Conservation (phyloP, 345 rosid genomes). For the Geranium rotundifolium region DNA sequence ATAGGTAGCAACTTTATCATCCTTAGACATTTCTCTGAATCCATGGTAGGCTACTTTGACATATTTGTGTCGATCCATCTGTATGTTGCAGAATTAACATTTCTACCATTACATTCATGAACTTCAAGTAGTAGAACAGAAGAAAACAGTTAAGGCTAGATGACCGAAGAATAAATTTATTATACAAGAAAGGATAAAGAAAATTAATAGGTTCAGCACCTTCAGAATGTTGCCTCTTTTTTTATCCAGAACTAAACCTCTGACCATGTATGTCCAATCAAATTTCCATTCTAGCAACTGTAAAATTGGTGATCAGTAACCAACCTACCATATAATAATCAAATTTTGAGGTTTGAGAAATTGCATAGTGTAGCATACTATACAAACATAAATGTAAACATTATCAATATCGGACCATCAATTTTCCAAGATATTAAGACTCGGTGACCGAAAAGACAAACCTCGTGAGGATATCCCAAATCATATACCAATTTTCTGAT, state of each 20-base stretch:
- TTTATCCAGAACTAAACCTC: constrained; percentile 95
- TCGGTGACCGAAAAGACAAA: constrained; percentile 16
- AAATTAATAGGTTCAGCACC: constrained; percentile 20
- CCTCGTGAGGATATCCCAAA: constrained; percentile 90
- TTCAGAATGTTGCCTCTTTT: constrained; percentile 95
- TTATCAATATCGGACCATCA: background rate
- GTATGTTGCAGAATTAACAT: constrained; percentile 13
- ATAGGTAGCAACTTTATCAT: constrained; percentile 74
- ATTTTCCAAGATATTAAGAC: background rate
- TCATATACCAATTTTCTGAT: constrained; percentile 70
- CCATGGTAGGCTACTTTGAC: constrained; percentile 99
- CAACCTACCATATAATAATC: background rate
- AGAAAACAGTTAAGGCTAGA: background rate
- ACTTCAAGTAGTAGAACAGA: background rate
- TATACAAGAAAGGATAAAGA: background rate
- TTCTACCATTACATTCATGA: background rate
- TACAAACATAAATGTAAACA: background rate
- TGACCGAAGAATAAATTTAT: constrained; percentile 2
- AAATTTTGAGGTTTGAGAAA: background rate
- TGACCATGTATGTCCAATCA: constrained; percentile 92
- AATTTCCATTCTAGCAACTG: constrained; percentile 80
- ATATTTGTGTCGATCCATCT: constrained; percentile 99
- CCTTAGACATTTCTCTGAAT: constrained; percentile 79
- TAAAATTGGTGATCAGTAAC: constrained; percentile 11
- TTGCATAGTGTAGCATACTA: background rate